Base-by-base conservation (phyloP, 2,329 filamentous ascomycete genomes). In the Claviceps maximensis region DNA sequence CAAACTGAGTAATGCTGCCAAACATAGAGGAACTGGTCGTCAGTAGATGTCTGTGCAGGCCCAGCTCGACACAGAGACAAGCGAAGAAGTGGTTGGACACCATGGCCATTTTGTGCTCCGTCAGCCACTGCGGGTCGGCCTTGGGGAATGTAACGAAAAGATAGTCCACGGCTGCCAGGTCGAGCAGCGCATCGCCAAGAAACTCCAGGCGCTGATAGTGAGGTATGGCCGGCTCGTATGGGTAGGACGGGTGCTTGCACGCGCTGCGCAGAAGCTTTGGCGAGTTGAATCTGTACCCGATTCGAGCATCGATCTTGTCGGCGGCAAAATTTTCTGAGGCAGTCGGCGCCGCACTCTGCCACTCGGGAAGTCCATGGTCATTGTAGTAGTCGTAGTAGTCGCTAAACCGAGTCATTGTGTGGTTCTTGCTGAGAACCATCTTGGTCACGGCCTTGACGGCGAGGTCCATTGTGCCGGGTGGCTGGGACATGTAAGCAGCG, bases 81-180 rank as follows among this genome's bases (percentile, higher is more conserved):
- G 87, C 89, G 1, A 96, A 76, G 63, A 97, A 98, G 56, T 90
- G 89, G 70, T 98, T 98, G 51, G 88, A 93, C 0, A 93, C 90
- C 87, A 98, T 96, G n/a, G 90, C 89, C 83, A 94, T 96, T 71
- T 97, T 97, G 75, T 97, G 91, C 68, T 97, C 93, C 0, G 93
- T 97, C 55, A 98, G 75, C 91, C 91, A 97, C 65, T 97, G 90
- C 0, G 93, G 91, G 62, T 95, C 89, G 54, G 85, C 87, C 50
- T 80, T 73, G 0, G 89, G 89, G 60, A 86, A 89, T 3, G 74
- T 76, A 59, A 82, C 77, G 69, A 89, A 97, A 4, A 98, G 75
- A 60, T 87, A 82, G 60, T 90, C 86, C 52, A 97, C 84, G 61
- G 85, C 88, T 12, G 77, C 85, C 80, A 91, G 86, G 63, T 96